A percentile compares a stretch with the other conserved stretches of the same genome.
phyloP scores from a whole-genome alignment of 139 green algal species.

The Raphidocelis subcapitata region DNA sequence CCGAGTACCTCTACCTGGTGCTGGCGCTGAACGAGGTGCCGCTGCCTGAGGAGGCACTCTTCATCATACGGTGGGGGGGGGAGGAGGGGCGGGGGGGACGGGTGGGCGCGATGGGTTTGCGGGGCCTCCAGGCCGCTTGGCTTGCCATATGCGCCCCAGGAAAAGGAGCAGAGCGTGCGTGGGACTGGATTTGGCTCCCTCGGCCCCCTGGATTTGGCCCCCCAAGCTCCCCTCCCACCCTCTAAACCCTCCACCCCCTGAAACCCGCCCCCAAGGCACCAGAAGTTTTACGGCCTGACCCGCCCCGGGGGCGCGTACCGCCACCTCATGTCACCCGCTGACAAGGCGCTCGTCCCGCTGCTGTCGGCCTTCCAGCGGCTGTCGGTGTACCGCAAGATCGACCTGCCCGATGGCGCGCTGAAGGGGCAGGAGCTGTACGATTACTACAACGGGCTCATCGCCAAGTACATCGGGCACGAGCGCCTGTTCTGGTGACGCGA shows the following conservation, averaged over 20 bases:
- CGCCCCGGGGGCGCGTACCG: slow-evolving; percentile 57
- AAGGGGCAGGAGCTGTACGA: slow-evolving; percentile 31
- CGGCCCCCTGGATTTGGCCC: too few relatives aligned
- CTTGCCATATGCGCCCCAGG: too few relatives aligned
- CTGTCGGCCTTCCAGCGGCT: slow-evolving; percentile 73
- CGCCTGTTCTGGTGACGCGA: slow-evolving; percentile 46
- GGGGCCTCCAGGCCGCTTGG: too few relatives aligned
- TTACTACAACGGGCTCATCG: slow-evolving; percentile 72
- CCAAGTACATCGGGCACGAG: slow-evolving; percentile 65
- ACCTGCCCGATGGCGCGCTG: slow-evolving; percentile 40
- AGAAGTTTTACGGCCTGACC: slow-evolving; percentile 49
- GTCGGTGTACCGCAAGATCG: slow-evolving; percentile 33
- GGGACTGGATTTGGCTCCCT: too few relatives aligned
- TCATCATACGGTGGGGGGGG: slow-evolving; percentile 55
- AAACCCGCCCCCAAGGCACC: slow-evolving; percentile 41
- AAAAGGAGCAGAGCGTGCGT: too few relatives aligned
- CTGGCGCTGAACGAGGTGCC: slow-evolving; percentile 56
- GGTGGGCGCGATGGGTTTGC: too few relatives aligned
- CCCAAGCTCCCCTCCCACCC: too few relatives aligned
- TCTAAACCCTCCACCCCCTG: too few relatives aligned
- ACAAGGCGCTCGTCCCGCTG: slow-evolving; percentile 67
- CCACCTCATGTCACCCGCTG: slow-evolving; percentile 61
- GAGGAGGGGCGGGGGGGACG: too few relatives aligned
- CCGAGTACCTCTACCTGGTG: slow-evolving; percentile 87
- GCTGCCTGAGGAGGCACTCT: slow-evolving; percentile 76